Conservation (phyloP, 371 early-diverging fungal genomes). For the Actinomortierella wolfii region DNA sequence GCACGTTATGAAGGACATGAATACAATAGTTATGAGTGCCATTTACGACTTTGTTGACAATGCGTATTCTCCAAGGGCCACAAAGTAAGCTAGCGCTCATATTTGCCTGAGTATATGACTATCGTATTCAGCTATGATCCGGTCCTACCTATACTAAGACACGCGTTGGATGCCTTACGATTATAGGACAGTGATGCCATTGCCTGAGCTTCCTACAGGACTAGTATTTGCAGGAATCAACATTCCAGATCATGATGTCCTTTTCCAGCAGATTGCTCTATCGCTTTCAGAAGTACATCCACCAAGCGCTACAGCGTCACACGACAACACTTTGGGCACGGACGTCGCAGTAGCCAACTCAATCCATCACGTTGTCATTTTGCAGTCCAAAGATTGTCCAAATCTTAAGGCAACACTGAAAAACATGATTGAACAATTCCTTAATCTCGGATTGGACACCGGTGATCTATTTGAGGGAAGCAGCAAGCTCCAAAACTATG, state of each 20-base stretch:
- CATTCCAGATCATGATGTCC: slow-evolving; percentile 46
- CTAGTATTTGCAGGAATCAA: slow-evolving; percentile 70
- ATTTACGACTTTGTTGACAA: slow-evolving; percentile 56
- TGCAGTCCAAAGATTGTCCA: slow-evolving; percentile 70
- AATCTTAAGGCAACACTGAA: slow-evolving; percentile 61
- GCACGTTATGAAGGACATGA: slow-evolving; percentile 58
- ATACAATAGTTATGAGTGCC: slow-evolving; percentile 45
- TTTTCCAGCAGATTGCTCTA: slow-evolving; percentile 37
- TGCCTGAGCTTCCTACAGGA: slow-evolving; percentile 70
- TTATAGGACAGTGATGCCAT: slow-evolving; percentile 47
- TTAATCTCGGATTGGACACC: slow-evolving; percentile 27
- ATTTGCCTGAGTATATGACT: no score
- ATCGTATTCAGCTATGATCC: slow-evolving; percentile 11
- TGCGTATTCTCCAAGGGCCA: slow-evolving; percentile 41
- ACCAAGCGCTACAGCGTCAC: slow-evolving; percentile 1
- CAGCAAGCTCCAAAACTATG: slow-evolving; percentile 53
- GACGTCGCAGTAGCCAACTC: background rate
- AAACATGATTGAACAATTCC: slow-evolving; percentile 65
- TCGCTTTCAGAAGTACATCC: slow-evolving; percentile 17
- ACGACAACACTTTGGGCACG: background rate
- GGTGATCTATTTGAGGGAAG: slow-evolving; percentile 14
- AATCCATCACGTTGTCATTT: slow-evolving; percentile 59
- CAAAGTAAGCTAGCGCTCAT: slow-evolving; percentile 17
- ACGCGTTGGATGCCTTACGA: background rate
- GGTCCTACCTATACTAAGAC: background rate